Base-by-base conservation (phyloP, 768 basidiomycete species). In the Suillus occidentalis region DNA sequence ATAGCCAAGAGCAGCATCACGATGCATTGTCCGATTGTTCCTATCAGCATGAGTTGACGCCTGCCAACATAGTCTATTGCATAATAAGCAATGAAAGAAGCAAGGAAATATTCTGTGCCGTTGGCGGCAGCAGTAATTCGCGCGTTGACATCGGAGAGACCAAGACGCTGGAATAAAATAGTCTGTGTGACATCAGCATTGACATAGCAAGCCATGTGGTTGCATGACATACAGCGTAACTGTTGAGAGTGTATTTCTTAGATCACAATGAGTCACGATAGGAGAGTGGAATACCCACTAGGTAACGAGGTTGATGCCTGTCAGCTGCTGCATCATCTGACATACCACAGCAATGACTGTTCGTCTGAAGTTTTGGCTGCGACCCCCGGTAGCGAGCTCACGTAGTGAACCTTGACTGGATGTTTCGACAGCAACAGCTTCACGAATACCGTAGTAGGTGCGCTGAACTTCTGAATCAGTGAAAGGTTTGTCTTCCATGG, bases 31-130 rank as follows among this genome's bases (percentile, higher is more conserved):
- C 81, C 82, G 61, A 77, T 68, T 28, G 83, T 79, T 52, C 84
- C 84, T 67, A 73, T 75, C 71, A 84, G 75, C 62, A 85, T 79
- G 52, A 85, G 72, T 42, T 75, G 75, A 63, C 83, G 78, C 63
- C 83, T 79, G 63, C 83, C 84, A 70, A 82, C 78, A 64, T 76
- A 72, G 71, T 85, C 84, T 68, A 85, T 79, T 63, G 79, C 76
- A 69, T 76, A 82, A 75, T 84, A 82, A 28, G 81, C 81, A 65
- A 82, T 74, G 18, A 83, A 78, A 42, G 84, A 84, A 65, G 81
- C 81, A 69, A 79, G 75, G 60, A 75, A 72, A 66, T 80, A 76
- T 73, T 81, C 78, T 71, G 82, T 76, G 66, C 77, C 77, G 60
- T 79, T 80, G 53, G 73, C 76, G 60, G 80, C 76, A 61, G 73